Conservation (phyloP, 2,329 filamentous ascomycete genomes). For the Neonectria ditissima region DNA sequence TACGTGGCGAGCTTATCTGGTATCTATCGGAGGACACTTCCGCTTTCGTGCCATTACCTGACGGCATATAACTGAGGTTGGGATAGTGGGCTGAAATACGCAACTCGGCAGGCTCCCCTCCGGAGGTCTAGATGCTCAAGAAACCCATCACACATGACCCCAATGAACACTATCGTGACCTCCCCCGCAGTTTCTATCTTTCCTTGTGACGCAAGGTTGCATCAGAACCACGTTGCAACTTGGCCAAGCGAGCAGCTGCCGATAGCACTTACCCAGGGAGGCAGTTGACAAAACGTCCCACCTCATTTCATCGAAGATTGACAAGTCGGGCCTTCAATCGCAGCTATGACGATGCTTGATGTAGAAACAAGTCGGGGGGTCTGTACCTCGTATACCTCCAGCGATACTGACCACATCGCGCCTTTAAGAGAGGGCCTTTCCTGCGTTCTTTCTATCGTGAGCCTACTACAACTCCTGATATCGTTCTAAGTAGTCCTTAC, state of each 20-base stretch:
- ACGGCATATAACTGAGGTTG: slow-evolving; percentile 12
- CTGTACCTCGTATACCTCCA: not conserved
- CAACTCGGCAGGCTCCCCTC: slow-evolving; percentile 17
- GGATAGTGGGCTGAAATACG: slow-evolving; percentile 6
- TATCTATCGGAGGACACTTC: slow-evolving; percentile 14
- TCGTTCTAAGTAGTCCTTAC: not conserved
- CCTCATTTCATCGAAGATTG: not conserved
- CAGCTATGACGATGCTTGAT: not conserved
- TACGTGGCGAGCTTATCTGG: slow-evolving; percentile 19
- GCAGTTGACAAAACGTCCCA: slow-evolving; percentile 12
- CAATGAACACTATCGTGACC: slow-evolving; percentile 3
- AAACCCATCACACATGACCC: slow-evolving; percentile 16
- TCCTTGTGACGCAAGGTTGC: slow-evolving; percentile 26
- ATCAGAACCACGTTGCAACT: slow-evolving; percentile 16
- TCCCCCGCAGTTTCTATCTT: slow-evolving; percentile 14
- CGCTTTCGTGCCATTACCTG: slow-evolving; percentile 7
- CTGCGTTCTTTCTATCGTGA: not conserved
- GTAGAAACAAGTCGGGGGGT: not conserved
- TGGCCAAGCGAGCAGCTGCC: slow-evolving; percentile 14
- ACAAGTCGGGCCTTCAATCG: not conserved
- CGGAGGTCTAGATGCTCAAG: not conserved
- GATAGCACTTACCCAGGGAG: slow-evolving; percentile 7
- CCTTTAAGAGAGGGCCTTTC: not conserved
- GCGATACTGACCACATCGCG: not conserved
- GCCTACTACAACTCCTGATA: not conserved